phyloP scores from a whole-genome alignment of 768 basidiomycete genomes.

The Macrocybe gigantea region DNA sequence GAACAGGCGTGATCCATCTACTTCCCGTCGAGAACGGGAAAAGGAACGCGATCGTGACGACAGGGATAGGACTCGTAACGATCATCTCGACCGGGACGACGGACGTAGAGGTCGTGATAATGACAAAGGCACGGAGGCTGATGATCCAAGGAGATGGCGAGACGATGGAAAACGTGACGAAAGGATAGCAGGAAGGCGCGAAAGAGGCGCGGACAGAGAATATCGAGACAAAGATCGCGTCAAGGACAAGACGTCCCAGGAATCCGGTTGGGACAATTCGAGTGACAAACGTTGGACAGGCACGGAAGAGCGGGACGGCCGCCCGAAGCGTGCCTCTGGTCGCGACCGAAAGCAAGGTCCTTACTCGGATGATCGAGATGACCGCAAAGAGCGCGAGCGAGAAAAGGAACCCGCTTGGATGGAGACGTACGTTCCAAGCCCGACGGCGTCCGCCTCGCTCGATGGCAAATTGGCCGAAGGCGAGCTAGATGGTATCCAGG shows the following conservation, averaged over 20 bases:
- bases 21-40: slow-evolving; percentile 37
- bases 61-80: slow-evolving; percentile 30
- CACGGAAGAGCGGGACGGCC: slow-evolving; percentile 65
- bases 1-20: slow-evolving; percentile 52
- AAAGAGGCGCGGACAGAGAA: slow-evolving; percentile 29
- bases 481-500: slow-evolving; percentile 79
- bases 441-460: slow-evolving; percentile 45
- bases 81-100: slow-evolving; percentile 27
- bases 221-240: slow-evolving; percentile 40
- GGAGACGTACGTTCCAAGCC: slow-evolving; percentile 76
- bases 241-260: slow-evolving; percentile 22
- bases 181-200: slow-evolving; percentile 57
- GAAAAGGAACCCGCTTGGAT: slow-evolving; percentile 93
- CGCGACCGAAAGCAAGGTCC: slow-evolving; percentile 52
- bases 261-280: slow-evolving; percentile 38
- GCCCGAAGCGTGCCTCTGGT: slow-evolving; percentile 50
- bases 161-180: slow-evolving; percentile 83
- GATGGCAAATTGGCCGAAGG: slow-evolving; percentile 61
- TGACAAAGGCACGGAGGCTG: slow-evolving; percentile 42
- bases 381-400: slow-evolving; percentile 47
- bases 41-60: slow-evolving; percentile 33
- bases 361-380: slow-evolving; percentile 36
- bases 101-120: slow-evolving; percentile 35
- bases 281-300: slow-evolving; percentile 52
- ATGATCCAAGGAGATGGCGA: slow-evolving; percentile 73